Conservation (phyloP, 306 rosid genomes). For the Luffa aegyptiaca region DNA sequence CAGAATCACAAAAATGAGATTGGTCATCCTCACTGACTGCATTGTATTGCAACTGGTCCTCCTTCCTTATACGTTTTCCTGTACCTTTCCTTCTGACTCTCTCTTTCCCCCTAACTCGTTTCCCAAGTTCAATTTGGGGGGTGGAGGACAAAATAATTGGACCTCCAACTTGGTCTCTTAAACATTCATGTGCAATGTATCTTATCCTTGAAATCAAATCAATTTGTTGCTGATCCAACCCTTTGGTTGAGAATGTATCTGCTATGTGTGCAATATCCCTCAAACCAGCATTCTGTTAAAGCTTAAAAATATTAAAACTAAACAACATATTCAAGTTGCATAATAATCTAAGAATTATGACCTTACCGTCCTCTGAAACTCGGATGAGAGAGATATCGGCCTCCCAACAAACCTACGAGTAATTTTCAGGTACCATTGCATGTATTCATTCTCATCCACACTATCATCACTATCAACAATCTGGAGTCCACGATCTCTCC, state of each 20-base stretch:
- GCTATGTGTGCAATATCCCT: slow-evolving; percentile 91
- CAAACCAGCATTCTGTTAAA: slow-evolving; percentile 86
- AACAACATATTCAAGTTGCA: not conserved
- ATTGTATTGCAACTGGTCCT: slow-evolving; percentile 41
- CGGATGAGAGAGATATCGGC: slow-evolving; percentile 93
- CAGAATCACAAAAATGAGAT: slow-evolving; percentile 52
- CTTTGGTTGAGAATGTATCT: slow-evolving; percentile 75
- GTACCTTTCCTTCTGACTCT: slow-evolving; percentile 80
- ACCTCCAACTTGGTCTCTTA: slow-evolving; percentile 92
- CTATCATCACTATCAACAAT: slow-evolving; percentile 68
- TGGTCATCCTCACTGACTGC: slow-evolving; percentile 71
- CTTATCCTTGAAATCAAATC: slow-evolving; percentile 77
- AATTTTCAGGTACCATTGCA: slow-evolving; percentile 79
- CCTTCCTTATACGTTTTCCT: slow-evolving; percentile 76
- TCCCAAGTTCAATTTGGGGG: slow-evolving; percentile 62
- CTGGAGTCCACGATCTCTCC: slow-evolving; percentile 59
- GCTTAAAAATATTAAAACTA: slow-evolving; percentile 6
- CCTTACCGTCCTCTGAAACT: slow-evolving; percentile 97
- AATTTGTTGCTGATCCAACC: slow-evolving; percentile 74
- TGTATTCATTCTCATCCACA: slow-evolving; percentile 72
- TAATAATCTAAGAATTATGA: slow-evolving; percentile 17
- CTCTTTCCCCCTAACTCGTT: slow-evolving; percentile 84
- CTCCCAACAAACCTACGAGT: slow-evolving; percentile 97
- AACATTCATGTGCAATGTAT: slow-evolving; percentile 76
- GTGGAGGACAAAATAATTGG: slow-evolving; percentile 37